Evolutionary conservation across 2,329 filamentous ascomycete genomes (phyloP), one percentile per base, ranked within the genome.

Genomic region (Magnaporthiopsis incrustans): DNA sequence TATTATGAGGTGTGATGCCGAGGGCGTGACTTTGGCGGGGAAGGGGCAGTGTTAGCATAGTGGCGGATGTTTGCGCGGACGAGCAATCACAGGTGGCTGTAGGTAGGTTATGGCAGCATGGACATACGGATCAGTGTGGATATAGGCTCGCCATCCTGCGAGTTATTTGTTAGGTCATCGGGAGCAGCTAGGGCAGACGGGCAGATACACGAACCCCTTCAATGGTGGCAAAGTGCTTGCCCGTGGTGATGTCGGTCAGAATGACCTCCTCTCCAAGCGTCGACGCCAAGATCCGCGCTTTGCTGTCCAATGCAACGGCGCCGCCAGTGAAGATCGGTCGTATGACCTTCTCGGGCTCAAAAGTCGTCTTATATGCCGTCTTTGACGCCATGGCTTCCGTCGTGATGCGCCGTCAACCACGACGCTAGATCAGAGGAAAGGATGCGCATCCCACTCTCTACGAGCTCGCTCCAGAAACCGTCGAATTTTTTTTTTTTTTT

Each of bases 261-360:
- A 98, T 79, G 25, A 87, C 93, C 84, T 97, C 92, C 75, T 99
- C 95, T 50, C 91, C 92, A n/a, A 98, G 79, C 50, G 90, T 92
- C 30, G 92, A 92, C 58, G 92, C 94, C 64, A 99, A 82, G 67
- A 98, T 85, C 70, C 86, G 85, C 62, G 92, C 92, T 77, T 86
- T 86, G 74, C 88, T 85, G 79, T 94, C 92, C 66, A 98, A 84
- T 35, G 91, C 87, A 65, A 96, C 87, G 68, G 90, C 89, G 58
- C 95, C 95, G 64, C 95, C 95, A 2, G 94, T 97, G 73, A 95
- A 97, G 61, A 98, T 94, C 26, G 95, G 95, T 70, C 92, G 90
- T 64, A 99, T 90, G 60, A 92, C 90, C 71, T 89, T 87, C 68
- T 84, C 84, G 65, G 89, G 85, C 72, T 96, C 91, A 75, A 97